phyloP scores from a whole-genome alignment of 1,139 yeast species.

The Nakaseomyces bracarensis region DNA sequence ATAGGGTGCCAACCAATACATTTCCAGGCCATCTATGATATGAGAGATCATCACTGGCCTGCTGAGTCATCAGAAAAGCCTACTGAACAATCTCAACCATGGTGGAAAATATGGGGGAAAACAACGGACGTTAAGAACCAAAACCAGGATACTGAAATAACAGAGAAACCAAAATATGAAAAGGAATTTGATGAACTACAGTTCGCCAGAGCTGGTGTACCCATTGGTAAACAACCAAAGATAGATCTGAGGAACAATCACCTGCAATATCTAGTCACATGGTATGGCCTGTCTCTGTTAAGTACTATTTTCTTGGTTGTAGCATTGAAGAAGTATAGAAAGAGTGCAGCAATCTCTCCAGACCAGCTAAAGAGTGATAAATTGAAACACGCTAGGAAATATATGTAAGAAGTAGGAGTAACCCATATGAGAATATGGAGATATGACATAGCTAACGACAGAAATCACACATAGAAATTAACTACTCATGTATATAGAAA shows the following conservation, averaged over 20 bases:
- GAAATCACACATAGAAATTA: too few relatives aligned
- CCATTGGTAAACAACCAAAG: slow-evolving; percentile 73
- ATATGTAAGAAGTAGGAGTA: slow-evolving; percentile 20
- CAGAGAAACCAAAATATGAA: background rate
- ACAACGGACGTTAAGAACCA: slow-evolving; percentile 4
- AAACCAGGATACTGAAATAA: slow-evolving; percentile 6
- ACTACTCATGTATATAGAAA: slow-evolving; percentile 1
- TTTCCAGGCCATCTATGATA: slow-evolving; percentile 64
- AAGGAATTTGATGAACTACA: slow-evolving; percentile 39
- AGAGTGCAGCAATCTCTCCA: slow-evolving; percentile 37
- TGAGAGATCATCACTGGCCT: slow-evolving; percentile 43
- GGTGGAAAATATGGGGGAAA: slow-evolving; percentile 4
- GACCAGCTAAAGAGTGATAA: slow-evolving; percentile 35
- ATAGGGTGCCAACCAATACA: slow-evolving; percentile 66
- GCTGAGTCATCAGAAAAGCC: background rate
- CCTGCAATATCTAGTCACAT: slow-evolving; percentile 82
- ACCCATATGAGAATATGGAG: too few relatives aligned
- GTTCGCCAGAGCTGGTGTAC: slow-evolving; percentile 74
- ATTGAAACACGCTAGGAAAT: slow-evolving; percentile 38
- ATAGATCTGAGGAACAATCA: slow-evolving; percentile 83
- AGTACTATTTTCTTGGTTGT: slow-evolving; percentile 57
- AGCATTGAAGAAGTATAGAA: slow-evolving; percentile 41
- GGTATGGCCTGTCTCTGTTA: slow-evolving; percentile 81
- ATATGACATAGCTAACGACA: too few relatives aligned
- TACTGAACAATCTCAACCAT: background rate